Percentiles rank a stretch among this genome's conserved stretches.
These are phyloP conservation scores for Colletotrichum echinochloae DNA, from an alignment of 2,329 filamentous ascomycete species.

Conservation along the genomic window DNA sequence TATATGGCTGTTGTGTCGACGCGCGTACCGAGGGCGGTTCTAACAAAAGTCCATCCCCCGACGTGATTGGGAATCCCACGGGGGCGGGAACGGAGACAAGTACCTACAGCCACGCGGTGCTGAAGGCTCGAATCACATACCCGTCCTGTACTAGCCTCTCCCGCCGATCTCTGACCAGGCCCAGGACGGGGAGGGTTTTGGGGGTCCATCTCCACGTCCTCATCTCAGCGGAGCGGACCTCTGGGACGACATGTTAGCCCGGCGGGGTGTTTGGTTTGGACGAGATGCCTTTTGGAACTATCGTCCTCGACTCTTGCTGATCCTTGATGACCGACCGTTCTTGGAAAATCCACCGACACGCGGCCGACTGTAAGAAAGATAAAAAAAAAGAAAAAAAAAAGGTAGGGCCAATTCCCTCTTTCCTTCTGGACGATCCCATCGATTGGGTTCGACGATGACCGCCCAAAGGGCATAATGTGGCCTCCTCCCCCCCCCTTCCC, in stretches of 20 bases:
- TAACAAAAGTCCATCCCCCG: neutral
- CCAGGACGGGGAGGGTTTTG: neutral
- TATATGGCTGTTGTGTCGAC: neutral
- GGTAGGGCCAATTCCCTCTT: neutral
- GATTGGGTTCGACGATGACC: constrained; percentile 12
- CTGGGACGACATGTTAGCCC: constrained; percentile 32
- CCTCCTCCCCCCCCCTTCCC: no score
- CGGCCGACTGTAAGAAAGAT: no score
- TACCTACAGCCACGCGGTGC: neutral
- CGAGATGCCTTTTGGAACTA: neutral
- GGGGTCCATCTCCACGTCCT: constrained; percentile 1
- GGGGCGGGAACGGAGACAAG: constrained; percentile 9
- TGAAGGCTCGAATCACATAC: constrained; percentile 24
- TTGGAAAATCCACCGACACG: neutral
- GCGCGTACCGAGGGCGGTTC: neutral
- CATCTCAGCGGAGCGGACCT: neutral
- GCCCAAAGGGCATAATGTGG: neutral
- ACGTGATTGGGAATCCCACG: neutral
- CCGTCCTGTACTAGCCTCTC: constrained; percentile 21
- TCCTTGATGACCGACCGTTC: neutral
- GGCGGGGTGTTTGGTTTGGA: neutral
- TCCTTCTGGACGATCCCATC: constrained; percentile 18
- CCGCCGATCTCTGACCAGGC: neutral
- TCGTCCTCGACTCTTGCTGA: neutral
- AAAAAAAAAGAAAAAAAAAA: neutral